Percentiles rank a stretch among this genome's conserved stretches.
Evolutionary conservation across 2,329 filamentous ascomycete species (phyloP).

Genomic region (Fusarium piperis): DNA sequence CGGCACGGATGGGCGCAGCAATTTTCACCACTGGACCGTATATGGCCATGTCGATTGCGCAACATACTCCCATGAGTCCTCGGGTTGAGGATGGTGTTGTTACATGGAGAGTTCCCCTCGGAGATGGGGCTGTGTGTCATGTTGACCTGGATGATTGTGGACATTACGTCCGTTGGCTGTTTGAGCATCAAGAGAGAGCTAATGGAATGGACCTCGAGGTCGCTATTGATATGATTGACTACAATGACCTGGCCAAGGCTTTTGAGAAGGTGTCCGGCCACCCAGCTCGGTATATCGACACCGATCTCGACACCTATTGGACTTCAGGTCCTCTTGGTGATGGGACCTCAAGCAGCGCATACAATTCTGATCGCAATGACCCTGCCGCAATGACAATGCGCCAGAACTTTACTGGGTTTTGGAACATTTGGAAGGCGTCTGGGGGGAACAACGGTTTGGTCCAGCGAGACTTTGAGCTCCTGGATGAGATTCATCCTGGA

Average conservation of each 20-base stretch:
- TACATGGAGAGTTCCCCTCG: slow-evolving; percentile 17
- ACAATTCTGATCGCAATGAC: slow-evolving; percentile 5
- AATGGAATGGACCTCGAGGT: slow-evolving; percentile 22
- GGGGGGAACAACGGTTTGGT: slow-evolving; percentile 6
- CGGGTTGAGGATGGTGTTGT: slow-evolving; percentile 6
- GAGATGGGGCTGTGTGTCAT: background rate
- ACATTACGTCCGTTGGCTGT: slow-evolving; percentile 17
- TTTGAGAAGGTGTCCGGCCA: slow-evolving; percentile 23
- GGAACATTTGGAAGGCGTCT: slow-evolving; percentile 17
- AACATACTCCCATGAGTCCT: background rate
- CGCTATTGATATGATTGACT: slow-evolving; percentile 1
- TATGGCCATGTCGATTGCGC: slow-evolving; percentile 9
- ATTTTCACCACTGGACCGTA: slow-evolving; percentile 23
- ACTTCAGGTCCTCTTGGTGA: accelerated
- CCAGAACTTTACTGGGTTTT: slow-evolving; percentile 24
- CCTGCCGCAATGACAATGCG: slow-evolving; percentile 1
- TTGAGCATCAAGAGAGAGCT: slow-evolving; percentile 1
- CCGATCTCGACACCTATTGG: background rate
- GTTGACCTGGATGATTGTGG: slow-evolving; percentile 26
- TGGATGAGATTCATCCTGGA: slow-evolving; percentile 21
- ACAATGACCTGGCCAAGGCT: background rate
- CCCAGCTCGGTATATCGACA: slow-evolving; percentile 10
- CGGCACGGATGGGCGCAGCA: background rate
- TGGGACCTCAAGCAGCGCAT: background rate
- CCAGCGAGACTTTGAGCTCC: slow-evolving; percentile 6